Conservation (phyloP, 257 asterid species). For the Scutellaria minor region DNA sequence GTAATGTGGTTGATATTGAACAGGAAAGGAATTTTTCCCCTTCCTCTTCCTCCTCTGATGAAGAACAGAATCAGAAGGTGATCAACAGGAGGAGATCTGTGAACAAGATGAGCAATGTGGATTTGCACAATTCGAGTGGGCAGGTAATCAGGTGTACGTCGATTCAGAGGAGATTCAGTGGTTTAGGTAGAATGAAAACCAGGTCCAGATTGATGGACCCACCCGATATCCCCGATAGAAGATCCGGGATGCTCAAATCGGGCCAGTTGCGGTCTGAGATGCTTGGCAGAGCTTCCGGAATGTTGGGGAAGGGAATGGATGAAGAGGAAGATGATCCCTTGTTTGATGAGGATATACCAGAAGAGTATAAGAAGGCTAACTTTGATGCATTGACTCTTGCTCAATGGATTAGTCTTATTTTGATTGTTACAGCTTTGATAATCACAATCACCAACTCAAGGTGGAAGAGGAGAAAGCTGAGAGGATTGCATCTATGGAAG, state of each 20-base stretch:
- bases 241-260: conserved; percentile 46
- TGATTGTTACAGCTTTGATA: conserved; percentile 50
- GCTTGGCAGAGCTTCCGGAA: conserved; percentile 54
- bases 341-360: conserved; percentile 74
- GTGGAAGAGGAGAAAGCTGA: conserved; percentile 44
- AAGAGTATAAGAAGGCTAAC: conserved; percentile 53
- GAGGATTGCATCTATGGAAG: conserved; percentile 76
- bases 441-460: conserved; percentile 45
- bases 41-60: conserved; percentile 38
- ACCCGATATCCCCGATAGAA: conserved; percentile 43
- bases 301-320: conserved; percentile 44
- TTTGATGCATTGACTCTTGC: conserved; percentile 51
- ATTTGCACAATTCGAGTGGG: background rate
- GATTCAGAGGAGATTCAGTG: conserved; percentile 49
- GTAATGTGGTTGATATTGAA: conserved; percentile 48
- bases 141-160: conserved; percentile 73
- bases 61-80: conserved; percentile 39
- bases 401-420: conserved; percentile 69
- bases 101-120: conserved; percentile 1
- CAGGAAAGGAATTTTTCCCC: background rate
- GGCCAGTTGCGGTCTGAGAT: conserved; percentile 54
- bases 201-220: conserved; percentile 74
- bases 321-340: conserved; percentile 82
- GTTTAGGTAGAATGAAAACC: conserved; percentile 62
- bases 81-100: conserved; percentile 43